Evolutionary conservation across 1,139 yeast species (phyloP).

Genomic region (Debaryomyces coudertii): DNA sequence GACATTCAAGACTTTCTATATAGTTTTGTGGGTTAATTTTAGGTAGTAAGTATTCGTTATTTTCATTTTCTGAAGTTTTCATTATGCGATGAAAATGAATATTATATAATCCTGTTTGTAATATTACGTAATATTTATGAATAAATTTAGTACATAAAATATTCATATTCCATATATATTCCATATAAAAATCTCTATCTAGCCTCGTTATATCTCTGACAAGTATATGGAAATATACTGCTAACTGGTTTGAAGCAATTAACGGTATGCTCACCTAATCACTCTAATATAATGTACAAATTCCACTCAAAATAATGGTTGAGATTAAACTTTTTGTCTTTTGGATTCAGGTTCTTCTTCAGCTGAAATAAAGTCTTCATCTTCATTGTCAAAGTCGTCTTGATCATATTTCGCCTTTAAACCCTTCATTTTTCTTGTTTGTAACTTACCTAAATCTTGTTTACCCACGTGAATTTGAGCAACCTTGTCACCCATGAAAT

Average conservation of each 20-base stretch:
- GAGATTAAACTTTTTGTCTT: conserved; percentile 33
- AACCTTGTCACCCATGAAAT: conserved; percentile 92
- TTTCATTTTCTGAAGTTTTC: conserved; percentile 6
- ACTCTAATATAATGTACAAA: conserved; percentile 8
- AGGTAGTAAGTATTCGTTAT: conserved; percentile 1
- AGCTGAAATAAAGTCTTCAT: conserved; percentile 43
- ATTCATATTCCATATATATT: conserved; percentile 4
- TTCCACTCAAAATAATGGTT: not conserved
- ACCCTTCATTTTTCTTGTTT: conserved; percentile 99
- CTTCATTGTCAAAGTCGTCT: conserved; percentile 50
- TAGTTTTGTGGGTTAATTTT: not conserved
- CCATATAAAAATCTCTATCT: not conserved
- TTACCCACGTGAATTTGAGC: conserved; percentile 96
- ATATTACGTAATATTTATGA: conserved; percentile 4
- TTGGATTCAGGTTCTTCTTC: conserved; percentile 41
- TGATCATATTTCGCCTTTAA: conserved; percentile 86
- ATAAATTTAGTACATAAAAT: not conserved
- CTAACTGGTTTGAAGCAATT: not conserved
- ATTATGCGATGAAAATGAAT: conserved; percentile 7
- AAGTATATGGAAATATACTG: not conserved
- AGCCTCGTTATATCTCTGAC: not conserved
- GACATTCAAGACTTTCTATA: conserved; percentile 14
- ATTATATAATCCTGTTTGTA: not conserved
- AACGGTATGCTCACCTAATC: conserved; percentile 1
- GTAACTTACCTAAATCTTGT: conserved; percentile 87